phyloP scores from a whole-genome alignment of 2,329 filamentous ascomycete species.

The Alternaria sp. region DNA sequence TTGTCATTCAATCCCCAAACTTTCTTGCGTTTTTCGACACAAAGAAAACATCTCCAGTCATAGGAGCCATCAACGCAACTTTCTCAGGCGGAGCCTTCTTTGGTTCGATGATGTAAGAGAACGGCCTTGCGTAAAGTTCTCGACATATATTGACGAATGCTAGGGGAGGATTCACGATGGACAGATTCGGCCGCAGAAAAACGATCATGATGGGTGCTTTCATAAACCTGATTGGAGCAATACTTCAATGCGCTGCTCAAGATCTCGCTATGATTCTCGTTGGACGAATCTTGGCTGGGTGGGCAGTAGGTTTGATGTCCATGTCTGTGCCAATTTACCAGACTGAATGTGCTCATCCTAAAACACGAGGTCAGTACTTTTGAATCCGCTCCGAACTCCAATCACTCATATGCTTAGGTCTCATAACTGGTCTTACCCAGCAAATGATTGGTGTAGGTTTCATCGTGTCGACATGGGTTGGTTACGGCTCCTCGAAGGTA shows the following conservation, averaged over 20 bases:
- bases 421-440: slow-evolving; percentile 65
- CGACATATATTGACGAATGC: slow-evolving; percentile 2
- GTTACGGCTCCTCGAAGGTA: slow-evolving; percentile 54
- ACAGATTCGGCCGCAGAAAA: slow-evolving; percentile 66
- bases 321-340: slow-evolving; percentile 71
- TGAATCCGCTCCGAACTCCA: neutral
- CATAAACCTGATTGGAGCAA: slow-evolving; percentile 66
- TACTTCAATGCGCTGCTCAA: slow-evolving; percentile 66
- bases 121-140: neutral
- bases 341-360: slow-evolving; percentile 67
- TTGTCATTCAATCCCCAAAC: slow-evolving; percentile 64
- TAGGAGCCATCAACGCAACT: slow-evolving; percentile 71
- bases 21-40: slow-evolving; percentile 68
- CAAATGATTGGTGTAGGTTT: slow-evolving; percentile 67
- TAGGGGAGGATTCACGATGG: slow-evolving; percentile 65
- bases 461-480: slow-evolving; percentile 63
- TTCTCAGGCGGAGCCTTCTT: slow-evolving; percentile 67
- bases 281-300: slow-evolving; percentile 66
- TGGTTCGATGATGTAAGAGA: slow-evolving; percentile 57
- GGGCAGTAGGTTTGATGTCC: slow-evolving; percentile 66
- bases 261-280: slow-evolving; percentile 65
- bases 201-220: slow-evolving; percentile 68
- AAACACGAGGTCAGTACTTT: slow-evolving; percentile 58
- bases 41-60: slow-evolving; percentile 57
- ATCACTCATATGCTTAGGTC: slow-evolving; percentile 33